Conservation (phyloP, 2,329 filamentous ascomycete genomes). For the Neoarthrinium moseri region DNA sequence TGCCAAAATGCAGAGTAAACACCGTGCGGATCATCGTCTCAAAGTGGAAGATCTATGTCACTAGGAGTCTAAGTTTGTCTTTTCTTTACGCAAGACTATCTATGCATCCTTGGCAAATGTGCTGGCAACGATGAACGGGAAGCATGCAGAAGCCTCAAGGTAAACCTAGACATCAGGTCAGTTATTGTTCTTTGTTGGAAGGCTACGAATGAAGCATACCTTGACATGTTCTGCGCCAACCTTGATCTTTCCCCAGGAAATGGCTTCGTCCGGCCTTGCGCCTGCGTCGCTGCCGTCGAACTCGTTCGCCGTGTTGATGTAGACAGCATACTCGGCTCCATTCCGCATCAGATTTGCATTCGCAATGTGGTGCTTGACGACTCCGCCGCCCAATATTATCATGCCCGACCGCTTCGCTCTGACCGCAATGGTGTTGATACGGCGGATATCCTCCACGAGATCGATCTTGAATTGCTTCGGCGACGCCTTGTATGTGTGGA, state of each 20-base stretch:
- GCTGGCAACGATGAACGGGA: slow-evolving; percentile 65
- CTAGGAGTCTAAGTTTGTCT: no score
- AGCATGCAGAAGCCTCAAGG: slow-evolving; percentile 62
- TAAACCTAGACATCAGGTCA: slow-evolving; percentile 50
- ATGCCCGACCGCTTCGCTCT: slow-evolving; percentile 86
- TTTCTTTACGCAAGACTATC: not conserved
- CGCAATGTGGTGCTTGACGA: slow-evolving; percentile 98
- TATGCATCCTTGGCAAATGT: slow-evolving; percentile 58
- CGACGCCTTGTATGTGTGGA: slow-evolving; percentile 91
- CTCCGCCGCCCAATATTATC: slow-evolving; percentile 89
- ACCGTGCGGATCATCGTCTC: no score
- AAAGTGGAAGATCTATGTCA: no score
- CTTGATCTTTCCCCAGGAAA: slow-evolving; percentile 99
- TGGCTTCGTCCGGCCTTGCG: slow-evolving; percentile 90
- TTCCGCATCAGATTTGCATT: slow-evolving; percentile 98
- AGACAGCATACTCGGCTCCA: slow-evolving; percentile 93
- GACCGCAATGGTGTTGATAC: slow-evolving; percentile 89
- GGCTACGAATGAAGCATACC: slow-evolving; percentile 45
- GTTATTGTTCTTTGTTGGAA: not conserved
- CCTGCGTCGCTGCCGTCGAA: slow-evolving; percentile 98
- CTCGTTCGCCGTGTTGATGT: slow-evolving; percentile 96
- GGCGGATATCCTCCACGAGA: slow-evolving; percentile 89
- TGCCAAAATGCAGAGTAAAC: no score
- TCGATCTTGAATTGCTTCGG: slow-evolving; percentile 81
- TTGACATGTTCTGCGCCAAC: slow-evolving; percentile 84